These are phyloP conservation scores for Ophiocordyceps robertsii DNA, from an alignment of 2,329 filamentous ascomycete species.

Conservation along the genomic window DNA sequence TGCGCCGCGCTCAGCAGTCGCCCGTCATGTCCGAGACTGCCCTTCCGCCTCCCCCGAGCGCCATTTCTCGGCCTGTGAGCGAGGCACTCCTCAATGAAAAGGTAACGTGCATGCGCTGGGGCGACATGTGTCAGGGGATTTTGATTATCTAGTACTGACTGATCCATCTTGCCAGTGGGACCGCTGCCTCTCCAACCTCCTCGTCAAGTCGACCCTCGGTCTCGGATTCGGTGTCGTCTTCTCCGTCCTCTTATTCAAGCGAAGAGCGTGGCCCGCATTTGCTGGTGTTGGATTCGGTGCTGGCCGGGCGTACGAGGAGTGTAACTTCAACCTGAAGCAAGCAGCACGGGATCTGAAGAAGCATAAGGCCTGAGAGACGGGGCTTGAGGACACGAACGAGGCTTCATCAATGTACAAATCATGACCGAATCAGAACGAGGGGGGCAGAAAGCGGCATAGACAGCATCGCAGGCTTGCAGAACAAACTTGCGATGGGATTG, in stretches of 20 bases:
- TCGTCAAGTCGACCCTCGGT: constrained; percentile 92
- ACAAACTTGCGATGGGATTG: constrained; percentile 1
- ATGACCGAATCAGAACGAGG: constrained; percentile 1
- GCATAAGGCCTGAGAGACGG: constrained; percentile 24
- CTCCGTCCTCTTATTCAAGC: constrained; percentile 95
- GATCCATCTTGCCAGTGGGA: constrained; percentile 59
- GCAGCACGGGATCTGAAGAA: constrained; percentile 44
- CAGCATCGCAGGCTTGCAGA: constrained; percentile 2
- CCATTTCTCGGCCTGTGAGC: constrained; percentile 76
- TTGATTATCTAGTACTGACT: constrained; percentile 26
- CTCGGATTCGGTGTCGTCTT: constrained; percentile 97
- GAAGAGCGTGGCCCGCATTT: constrained; percentile 94
- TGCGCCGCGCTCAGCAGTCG: not conserved
- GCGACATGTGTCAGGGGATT: too few relatives aligned
- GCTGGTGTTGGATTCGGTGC: constrained; percentile 90
- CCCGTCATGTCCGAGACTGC: constrained; percentile 41
- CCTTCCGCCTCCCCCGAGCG: constrained; percentile 39
- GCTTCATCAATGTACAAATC: constrained; percentile 12
- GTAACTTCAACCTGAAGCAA: constrained; percentile 66
- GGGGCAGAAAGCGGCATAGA: constrained; percentile 6
- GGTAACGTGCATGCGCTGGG: constrained; percentile 26
- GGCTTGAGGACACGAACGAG: not conserved
- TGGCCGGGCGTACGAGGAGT: constrained; percentile 95
- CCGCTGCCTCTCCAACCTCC: constrained; percentile 90
- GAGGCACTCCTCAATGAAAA: constrained; percentile 98